Percentiles rank a stretch among this genome's conserved stretches.
Conservation (phyloP, 257 asterid species). For the Rehmannia glutinosa region DNA sequence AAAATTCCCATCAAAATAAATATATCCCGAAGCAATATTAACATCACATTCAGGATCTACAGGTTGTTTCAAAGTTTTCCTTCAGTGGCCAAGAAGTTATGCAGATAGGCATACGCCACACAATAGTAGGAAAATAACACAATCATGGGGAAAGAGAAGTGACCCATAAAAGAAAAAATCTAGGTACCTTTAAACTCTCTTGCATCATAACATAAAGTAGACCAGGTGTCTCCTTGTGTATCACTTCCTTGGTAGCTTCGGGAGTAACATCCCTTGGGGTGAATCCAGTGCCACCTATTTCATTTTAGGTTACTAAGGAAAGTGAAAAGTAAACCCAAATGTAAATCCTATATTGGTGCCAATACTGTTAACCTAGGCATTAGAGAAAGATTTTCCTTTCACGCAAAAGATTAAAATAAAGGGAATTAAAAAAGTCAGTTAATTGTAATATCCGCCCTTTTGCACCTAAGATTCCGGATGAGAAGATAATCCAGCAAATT, state of each 20-base stretch:
- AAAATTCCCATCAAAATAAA: no score
- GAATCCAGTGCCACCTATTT: slow-evolving; percentile 92
- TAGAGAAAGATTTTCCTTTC: not conserved
- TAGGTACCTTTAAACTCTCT: slow-evolving; percentile 85
- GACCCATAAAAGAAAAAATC: not conserved
- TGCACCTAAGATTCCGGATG: not conserved
- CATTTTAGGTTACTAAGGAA: slow-evolving; percentile 9
- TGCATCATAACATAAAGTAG: slow-evolving; percentile 87
- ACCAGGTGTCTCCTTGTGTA: slow-evolving; percentile 93
- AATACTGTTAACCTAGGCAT: no score
- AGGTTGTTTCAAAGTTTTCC: not conserved
- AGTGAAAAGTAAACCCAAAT: not conserved
- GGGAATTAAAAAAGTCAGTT: not conserved
- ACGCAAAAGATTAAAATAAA: no score
- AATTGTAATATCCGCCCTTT: not conserved
- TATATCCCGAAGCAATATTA: no score
- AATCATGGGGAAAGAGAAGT: not conserved
- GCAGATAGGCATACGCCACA: not conserved
- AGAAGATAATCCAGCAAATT: slow-evolving; percentile 10
- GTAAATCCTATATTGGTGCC: not conserved
- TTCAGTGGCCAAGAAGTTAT: not conserved
- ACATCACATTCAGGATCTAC: not conserved
- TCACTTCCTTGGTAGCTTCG: slow-evolving; percentile 85
- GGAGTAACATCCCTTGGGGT: slow-evolving; percentile 97
- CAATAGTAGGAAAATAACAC: not conserved